A percentile compares a stretch with the other conserved stretches of the same genome.
These are phyloP conservation scores for Triglochin maritima DNA, from an alignment of 106 monocot genomes.

Conservation along the genomic window DNA sequence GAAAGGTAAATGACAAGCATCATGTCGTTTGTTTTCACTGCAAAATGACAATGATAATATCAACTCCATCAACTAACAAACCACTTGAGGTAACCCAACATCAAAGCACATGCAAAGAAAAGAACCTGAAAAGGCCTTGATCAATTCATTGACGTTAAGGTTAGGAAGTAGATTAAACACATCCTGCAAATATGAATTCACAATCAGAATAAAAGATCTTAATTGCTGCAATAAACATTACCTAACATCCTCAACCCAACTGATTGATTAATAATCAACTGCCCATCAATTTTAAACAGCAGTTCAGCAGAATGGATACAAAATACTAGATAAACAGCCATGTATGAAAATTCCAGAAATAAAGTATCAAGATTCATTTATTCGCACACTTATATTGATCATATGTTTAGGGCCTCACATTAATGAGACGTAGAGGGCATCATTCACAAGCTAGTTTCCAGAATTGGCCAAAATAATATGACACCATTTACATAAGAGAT, in stretches of 20 bases:
- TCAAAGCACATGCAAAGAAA: background rate
- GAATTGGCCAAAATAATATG: background rate
- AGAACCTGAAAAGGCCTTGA: conserved; percentile 87
- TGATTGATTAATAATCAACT: too few relatives aligned
- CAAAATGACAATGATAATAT: conserved; percentile 8
- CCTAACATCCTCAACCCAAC: too few relatives aligned
- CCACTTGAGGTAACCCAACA: background rate
- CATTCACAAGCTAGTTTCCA: too few relatives aligned
- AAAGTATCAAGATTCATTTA: too few relatives aligned
- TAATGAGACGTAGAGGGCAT: too few relatives aligned
- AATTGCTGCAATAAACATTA: background rate
- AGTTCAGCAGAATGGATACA: too few relatives aligned
- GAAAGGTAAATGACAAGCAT: conserved; percentile 98
- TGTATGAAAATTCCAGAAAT: too few relatives aligned
- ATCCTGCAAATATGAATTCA: conserved; percentile 35
- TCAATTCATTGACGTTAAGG: conserved; percentile 84
- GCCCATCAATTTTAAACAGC: too few relatives aligned
- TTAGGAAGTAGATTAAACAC: conserved; percentile 99
- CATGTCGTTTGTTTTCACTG: conserved; percentile 99
- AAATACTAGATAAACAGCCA: too few relatives aligned
- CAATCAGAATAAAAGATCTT: background rate
- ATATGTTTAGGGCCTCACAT: too few relatives aligned
- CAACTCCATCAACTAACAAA: background rate
- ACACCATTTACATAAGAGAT: background rate
- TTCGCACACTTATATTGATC: too few relatives aligned